Base-by-base conservation (phyloP, 169 alveolate species). In the Cryptosporidium parvum region DNA sequence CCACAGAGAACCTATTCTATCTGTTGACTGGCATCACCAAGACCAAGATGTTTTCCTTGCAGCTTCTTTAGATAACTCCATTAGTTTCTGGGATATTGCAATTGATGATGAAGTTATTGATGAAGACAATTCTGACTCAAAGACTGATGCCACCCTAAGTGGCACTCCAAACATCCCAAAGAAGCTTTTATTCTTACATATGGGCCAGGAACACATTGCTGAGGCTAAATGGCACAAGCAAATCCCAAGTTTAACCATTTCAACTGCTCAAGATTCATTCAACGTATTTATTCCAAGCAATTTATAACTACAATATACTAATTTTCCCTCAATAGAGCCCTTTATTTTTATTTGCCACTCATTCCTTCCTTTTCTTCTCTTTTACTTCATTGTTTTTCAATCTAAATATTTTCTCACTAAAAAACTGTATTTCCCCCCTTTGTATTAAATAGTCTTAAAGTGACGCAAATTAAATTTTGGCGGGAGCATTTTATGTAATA, bases 131-230 rank as follows among this genome's bases (percentile, higher is more conserved):
- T 45, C 45, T 45, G 75, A 80, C 33, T 35, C 51, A 2, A 65
- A 65, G 23, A 65, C 53, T n/a, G 14, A 29, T 42, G 5, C 68
- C 31, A 39, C 67, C 39, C 14, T 29, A 9, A 53, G 26, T 33
- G 29, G 5, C 9, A n/a, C n/a, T 5, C 70, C 42, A 37, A 56
- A 31, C 18, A 39, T 80, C 35, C 89, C 89, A 14, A 62, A 80
- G 8, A 80, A 80, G 26, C 62, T 80, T 7, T 53, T 80, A 23
- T 80, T 80, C 45, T 48, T 80, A n/a, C 89, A 80, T 59, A 80
- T 80, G 89, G 89, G 89, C 8, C 89, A 80, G 35, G 75, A 80
- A 7, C 89, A 80, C n/a, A 80, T 80, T 62, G 89, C 89, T 9
- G 89, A 80, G 62, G 89, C 89, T 3, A 80, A 80, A 26, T 80